Base-by-base conservation (phyloP, 306 rosid genomes). In the Dryas drummondii region DNA sequence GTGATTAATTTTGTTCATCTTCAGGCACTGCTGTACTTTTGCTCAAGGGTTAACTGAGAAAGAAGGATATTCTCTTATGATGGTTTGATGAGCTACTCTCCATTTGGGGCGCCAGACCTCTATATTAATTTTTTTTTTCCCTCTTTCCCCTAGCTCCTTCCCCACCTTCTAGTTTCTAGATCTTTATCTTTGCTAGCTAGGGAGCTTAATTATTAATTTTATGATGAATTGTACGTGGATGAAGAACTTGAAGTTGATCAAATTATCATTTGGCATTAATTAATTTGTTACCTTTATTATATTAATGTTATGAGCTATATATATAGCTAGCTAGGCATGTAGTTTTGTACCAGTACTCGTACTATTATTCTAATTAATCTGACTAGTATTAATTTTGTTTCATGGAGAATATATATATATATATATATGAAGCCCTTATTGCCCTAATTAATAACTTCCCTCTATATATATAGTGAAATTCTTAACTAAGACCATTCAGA, bases 281-380 rank as follows among this genome's bases (percentile, higher is more conserved):
- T 22, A 22, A 22, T 75, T 71, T 64, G 65, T 70, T 65, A 59
- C 64, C 69, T 70, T 53, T 75, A 63, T 41, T 56, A 64, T 15
- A 6, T 27, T 6, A n/a, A 32, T 61, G 66, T 12, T 70, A 46
- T 68, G 58, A 68, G 19, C 64, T 14, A 19, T 22, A 22, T 22
- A n/a, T 47, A 11, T 6, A 40, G 67, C 49, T 9, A 9, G 49
- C 67, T 19, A 53, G 78, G 79, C 71, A 59, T 85, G 89, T 78
- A 80, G 77, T 77, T 79, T 59, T 81, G 80, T 70, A 76, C 15
- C 47, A 17, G 68, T 62, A 64, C 50, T 55, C 22, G 75, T 58
- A 58, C n/a, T 76, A 76, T 79, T 70, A 68, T 68, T 82, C 83
- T 77, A 77, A 72, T 9, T 77, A 59, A 60, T 70, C 27, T 72